Evolutionary conservation across 306 rosid genomes (phyloP).

Genomic region (Luffa aegyptiaca): DNA sequence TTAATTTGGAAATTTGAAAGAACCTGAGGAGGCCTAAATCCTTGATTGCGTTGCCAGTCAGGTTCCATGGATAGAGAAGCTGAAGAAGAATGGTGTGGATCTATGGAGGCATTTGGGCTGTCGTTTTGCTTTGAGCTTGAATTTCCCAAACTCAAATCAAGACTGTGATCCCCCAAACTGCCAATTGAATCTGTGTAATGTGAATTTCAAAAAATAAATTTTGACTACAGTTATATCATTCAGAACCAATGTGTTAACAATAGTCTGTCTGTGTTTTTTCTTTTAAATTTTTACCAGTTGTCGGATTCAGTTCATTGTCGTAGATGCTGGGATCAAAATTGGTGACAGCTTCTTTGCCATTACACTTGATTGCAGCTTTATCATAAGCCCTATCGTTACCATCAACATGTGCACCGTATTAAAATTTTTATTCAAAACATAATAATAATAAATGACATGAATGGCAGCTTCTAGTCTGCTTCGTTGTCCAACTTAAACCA

Average conservation of each 20-base stretch:
- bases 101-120: constrained; percentile 12
- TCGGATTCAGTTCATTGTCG: constrained; percentile 59
- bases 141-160: constrained; percentile 63
- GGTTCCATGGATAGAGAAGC: not conserved
- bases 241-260: not conserved
- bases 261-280: not conserved
- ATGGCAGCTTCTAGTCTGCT: not conserved
- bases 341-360: constrained; percentile 96
- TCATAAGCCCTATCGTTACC: constrained; percentile 70
- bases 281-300: constrained; percentile 27
- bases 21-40: constrained; percentile 10
- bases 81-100: constrained; percentile 15
- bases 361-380: constrained; percentile 95
- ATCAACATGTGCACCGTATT: not conserved
- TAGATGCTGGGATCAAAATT: constrained; percentile 94
- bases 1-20: not conserved
- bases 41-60: not conserved
- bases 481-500: not conserved
- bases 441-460: not conserved
- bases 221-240: not conserved
- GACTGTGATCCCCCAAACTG: constrained; percentile 33
- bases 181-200: constrained; percentile 29
- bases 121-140: constrained; percentile 33
- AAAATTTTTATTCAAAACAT: not conserved
- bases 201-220: not conserved